A percentile compares a stretch with the other conserved stretches of the same genome.
Conservation (phyloP, 495 filamentous ascomycete genomes). For the Talaromyces adpressus region DNA sequence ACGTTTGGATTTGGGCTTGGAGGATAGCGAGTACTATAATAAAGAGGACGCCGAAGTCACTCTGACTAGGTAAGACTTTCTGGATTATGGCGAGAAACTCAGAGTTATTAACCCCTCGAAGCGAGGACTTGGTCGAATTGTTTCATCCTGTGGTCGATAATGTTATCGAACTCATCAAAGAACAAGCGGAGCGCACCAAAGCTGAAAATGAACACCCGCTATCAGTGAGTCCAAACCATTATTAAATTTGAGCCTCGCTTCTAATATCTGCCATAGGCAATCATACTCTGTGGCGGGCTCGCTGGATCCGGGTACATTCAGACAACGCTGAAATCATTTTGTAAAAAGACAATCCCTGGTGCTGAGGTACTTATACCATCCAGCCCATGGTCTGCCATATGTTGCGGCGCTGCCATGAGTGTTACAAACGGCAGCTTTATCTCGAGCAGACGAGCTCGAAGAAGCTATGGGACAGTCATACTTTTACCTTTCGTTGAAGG, state of each 20-base stretch:
- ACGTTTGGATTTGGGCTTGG: slow-evolving; percentile 1
- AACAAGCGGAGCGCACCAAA: slow-evolving; percentile 36
- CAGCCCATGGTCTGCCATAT: slow-evolving; percentile 70
- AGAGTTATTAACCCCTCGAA: not conserved
- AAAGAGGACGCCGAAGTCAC: slow-evolving; percentile 7
- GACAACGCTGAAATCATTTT: slow-evolving; percentile 32
- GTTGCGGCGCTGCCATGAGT: slow-evolving; percentile 62
- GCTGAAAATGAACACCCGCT: slow-evolving; percentile 19
- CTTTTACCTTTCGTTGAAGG: not conserved
- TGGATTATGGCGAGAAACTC: not conserved
- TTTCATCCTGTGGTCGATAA: slow-evolving; percentile 52
- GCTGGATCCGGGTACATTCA: slow-evolving; percentile 58
- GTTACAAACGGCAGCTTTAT: slow-evolving; percentile 58
- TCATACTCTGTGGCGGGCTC: slow-evolving; percentile 67
- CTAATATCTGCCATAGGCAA: slow-evolving; percentile 29
- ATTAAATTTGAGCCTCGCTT: too few relatives aligned
- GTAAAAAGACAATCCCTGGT: not conserved
- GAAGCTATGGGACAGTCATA: slow-evolving; percentile 52
- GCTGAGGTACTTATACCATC: slow-evolving; percentile 9
- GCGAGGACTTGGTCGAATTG: slow-evolving; percentile 33
- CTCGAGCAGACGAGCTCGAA: slow-evolving; percentile 55
- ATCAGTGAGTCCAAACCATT: slow-evolving; percentile 12
- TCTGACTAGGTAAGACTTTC: slow-evolving; percentile 2
- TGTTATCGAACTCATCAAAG: slow-evolving; percentile 49
- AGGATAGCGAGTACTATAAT: slow-evolving; percentile 10